Evolutionary conservation across 805 yeast species (phyloP), one percentile per base, ranked within the genome.

Genomic region (Myxozyma udenii): DNA sequence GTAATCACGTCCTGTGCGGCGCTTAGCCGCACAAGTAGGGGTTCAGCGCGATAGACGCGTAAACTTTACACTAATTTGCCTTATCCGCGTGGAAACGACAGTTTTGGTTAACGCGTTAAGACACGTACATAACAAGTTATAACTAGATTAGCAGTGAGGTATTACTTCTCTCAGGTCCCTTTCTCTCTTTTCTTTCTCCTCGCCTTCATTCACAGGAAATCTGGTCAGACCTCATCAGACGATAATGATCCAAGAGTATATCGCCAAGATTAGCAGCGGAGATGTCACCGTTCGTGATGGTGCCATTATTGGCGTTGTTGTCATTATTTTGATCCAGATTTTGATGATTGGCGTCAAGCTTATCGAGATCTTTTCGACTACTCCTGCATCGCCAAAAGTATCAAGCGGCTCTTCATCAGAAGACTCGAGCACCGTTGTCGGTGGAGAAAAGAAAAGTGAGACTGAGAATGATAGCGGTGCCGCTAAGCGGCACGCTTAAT

Each of bases 311-410:
- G 32, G 37, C 2, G 48, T 25, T n/a, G 48, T 22, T 9, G 52
- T 48, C n/a, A 48, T 48, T 21, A 24, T 48, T 7, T 22, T 38
- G 3, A 9, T 37, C 4, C 52, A 48, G 41, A 40, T 43, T 18
- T 16, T 43, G 4, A 26, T 48, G 38, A 48, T 48, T 16, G 14
- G 44, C 7, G 52, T 32, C 16, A 48, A 48, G 35, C 12, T 48
- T 4, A 43, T 43, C 7, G 26, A 26, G 24, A 47, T 48, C 3
- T 43, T 48, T 28, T 22, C 19, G 11, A 40, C 39, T 2, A 46
- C 50, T 4, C 16, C 30, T 16, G 18, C 32, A 19, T 11, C 30
- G 25, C 18, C 40, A 1, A 21, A 32, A n/a, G 2, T 19, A 2
- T 28, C 33, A 9, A 9, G 12, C 33, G 9, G 12, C 12, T 28